phyloP scores from a whole-genome alignment of 257 asterid genomes.

The Gentiana dahurica region DNA sequence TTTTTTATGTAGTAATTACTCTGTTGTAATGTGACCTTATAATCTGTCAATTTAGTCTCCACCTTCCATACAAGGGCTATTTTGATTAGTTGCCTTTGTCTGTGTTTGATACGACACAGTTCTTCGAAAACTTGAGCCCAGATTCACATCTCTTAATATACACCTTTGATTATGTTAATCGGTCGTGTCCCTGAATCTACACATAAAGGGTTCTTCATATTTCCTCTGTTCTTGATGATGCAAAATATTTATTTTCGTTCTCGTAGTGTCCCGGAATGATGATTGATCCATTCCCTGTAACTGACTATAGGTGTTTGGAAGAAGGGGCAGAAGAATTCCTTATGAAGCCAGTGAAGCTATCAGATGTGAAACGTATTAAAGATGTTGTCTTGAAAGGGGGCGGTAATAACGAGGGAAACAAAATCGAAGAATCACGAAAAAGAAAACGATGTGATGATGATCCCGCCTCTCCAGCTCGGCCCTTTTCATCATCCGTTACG shows the following conservation, averaged over 20 bases:
- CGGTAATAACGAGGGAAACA: slow-evolving; percentile 8
- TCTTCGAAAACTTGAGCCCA: too few species aligned
- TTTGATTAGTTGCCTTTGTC: background rate
- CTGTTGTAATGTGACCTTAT: too few species aligned
- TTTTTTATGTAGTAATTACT: too few species aligned
- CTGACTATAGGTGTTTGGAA: slow-evolving; percentile 47
- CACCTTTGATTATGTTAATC: background rate
- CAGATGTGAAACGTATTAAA: slow-evolving; percentile 56
- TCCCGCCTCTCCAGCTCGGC: slow-evolving; percentile 1
- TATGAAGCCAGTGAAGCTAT: slow-evolving; percentile 30
- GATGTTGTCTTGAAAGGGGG: slow-evolving; percentile 41
- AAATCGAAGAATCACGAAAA: slow-evolving; percentile 23
- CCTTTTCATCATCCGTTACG: background rate
- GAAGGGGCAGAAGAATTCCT: slow-evolving; percentile 68
- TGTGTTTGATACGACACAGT: background rate
- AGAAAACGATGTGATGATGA: slow-evolving; percentile 28
- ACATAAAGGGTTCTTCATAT: background rate
- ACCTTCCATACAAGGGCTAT: background rate
- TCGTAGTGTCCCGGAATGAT: background rate
- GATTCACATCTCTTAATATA: background rate
- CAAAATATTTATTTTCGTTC: background rate
- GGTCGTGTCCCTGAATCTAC: background rate
- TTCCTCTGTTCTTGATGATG: background rate
- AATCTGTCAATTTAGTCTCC: too few species aligned
- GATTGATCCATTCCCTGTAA: background rate